Conservation (phyloP, 768 basidiomycete species). For the Boletus pseudopeckii region DNA sequence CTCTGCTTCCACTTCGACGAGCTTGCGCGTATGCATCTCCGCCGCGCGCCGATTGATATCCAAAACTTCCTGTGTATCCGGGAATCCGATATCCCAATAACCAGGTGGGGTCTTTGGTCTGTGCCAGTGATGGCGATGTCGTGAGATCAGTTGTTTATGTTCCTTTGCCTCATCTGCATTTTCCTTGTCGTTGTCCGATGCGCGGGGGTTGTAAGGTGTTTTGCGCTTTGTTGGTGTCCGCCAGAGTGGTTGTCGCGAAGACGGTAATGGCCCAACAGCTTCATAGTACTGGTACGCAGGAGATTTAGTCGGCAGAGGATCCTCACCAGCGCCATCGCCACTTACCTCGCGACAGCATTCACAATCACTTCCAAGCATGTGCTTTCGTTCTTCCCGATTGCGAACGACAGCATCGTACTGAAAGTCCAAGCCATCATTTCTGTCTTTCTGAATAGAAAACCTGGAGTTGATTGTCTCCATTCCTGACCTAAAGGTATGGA, state of each 20-base stretch:
- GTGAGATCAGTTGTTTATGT: constrained; percentile 70
- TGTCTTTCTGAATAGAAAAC: constrained; percentile 62
- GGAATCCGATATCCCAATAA: constrained; percentile 91
- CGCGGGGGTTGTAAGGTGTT: not conserved
- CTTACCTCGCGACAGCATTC: constrained; percentile 77
- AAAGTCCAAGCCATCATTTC: constrained; percentile 62
- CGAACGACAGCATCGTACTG: constrained; percentile 80
- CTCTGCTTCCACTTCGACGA: constrained; percentile 54
- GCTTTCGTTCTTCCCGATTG: constrained; percentile 55
- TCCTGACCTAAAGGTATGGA: constrained; percentile 17
- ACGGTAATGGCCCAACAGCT: constrained; percentile 69
- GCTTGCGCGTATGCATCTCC: constrained; percentile 69
- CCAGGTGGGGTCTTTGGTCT: constrained; percentile 75
- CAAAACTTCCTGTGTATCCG: constrained; percentile 74
- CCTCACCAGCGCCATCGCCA: not conserved
- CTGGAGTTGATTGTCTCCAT: constrained; percentile 54
- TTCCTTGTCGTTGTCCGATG: constrained; percentile 24
- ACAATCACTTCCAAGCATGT: constrained; percentile 75
- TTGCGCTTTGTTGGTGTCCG: constrained; percentile 51
- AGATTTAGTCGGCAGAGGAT: not conserved
- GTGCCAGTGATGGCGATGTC: constrained; percentile 70
- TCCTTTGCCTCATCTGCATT: constrained; percentile 36
- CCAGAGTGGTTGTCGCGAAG: constrained; percentile 72
- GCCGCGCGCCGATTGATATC: constrained; percentile 73
- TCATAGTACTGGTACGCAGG: constrained; percentile 63